These are phyloP conservation scores for Fusarium pseudograminearum DNA, from an alignment of 2,329 filamentous ascomycete species.

Conservation along the genomic window DNA sequence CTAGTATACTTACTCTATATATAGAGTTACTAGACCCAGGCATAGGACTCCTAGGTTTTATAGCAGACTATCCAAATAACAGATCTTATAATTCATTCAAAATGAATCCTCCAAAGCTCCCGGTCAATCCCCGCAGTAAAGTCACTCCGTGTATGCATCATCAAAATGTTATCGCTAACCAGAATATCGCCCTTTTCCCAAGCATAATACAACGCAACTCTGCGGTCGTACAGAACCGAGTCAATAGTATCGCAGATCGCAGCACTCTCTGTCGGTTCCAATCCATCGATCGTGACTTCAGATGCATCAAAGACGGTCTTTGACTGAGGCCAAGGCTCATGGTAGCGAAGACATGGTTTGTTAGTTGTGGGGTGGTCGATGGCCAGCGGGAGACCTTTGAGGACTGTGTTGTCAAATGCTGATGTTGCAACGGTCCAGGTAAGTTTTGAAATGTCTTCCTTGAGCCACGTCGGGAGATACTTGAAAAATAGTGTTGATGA, in stretches of 20 bases:
- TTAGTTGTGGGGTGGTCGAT: constrained; percentile 59
- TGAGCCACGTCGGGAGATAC: constrained; percentile 56
- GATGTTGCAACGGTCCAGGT: constrained; percentile 63
- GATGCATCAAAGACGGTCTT: constrained; percentile 64
- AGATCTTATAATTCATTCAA: constrained; percentile 50
- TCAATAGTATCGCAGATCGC: constrained; percentile 57
- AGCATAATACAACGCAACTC: constrained; percentile 62
- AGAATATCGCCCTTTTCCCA: constrained; percentile 69
- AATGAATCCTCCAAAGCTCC: constrained; percentile 65
- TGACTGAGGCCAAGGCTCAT: constrained; percentile 66
- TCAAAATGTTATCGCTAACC: constrained; percentile 63
- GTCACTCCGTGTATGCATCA: constrained; percentile 63
- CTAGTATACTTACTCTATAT: too few species aligned
- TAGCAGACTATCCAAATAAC: too few species aligned
- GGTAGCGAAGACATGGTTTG: constrained; percentile 64
- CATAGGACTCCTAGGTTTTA: too few species aligned
- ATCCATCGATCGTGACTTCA: constrained; percentile 57
- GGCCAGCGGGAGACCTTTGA: constrained; percentile 60
- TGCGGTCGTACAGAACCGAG: constrained; percentile 60
- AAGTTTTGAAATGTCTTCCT: constrained; percentile 53
- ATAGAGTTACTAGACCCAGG: too few species aligned
- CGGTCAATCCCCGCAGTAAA: constrained; percentile 58
- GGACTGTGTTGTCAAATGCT: constrained; percentile 59
- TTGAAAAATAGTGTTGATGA: constrained; percentile 63
- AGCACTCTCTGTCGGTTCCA: constrained; percentile 47